phyloP scores from a whole-genome alignment of 2,329 filamentous ascomycete genomes.

The Myriosclerotinia duriaeana region DNA sequence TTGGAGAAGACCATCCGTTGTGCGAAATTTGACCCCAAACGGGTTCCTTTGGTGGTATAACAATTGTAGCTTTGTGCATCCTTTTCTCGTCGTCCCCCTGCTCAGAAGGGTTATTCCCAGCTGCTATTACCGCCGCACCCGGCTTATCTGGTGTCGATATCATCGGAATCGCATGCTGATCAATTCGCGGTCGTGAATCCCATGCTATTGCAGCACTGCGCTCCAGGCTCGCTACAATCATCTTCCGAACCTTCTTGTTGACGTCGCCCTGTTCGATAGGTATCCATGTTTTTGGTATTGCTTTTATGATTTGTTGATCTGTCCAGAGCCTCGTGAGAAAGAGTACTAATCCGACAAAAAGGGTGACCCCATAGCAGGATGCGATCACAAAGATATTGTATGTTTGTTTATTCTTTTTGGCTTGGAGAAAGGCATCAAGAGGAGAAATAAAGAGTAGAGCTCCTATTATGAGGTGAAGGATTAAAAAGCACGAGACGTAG shows the following conservation, averaged over 20 bases:
- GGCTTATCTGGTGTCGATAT: slow-evolving; percentile 37
- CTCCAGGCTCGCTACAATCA: slow-evolving; percentile 71
- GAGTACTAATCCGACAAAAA: slow-evolving; percentile 69
- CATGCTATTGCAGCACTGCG: slow-evolving; percentile 80
- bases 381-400: slow-evolving; percentile 84
- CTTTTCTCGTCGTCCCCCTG: slow-evolving; percentile 22
- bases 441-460: slow-evolving; percentile 77
- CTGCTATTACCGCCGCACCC: slow-evolving; percentile 31
- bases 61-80: slow-evolving; percentile 30
- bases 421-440: slow-evolving; percentile 76
- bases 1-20: slow-evolving; percentile 82
- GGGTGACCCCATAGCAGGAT: slow-evolving; percentile 71
- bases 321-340: slow-evolving; percentile 85
- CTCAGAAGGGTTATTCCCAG: slow-evolving; percentile 20
- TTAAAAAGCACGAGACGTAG: slow-evolving; percentile 9
- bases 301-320: slow-evolving; percentile 73
- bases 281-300: slow-evolving; percentile 83
- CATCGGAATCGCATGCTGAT: slow-evolving; percentile 37
- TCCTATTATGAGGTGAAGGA: slow-evolving; percentile 58
- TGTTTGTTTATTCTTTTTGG: slow-evolving; percentile 61
- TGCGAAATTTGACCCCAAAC: slow-evolving; percentile 85
- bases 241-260: slow-evolving; percentile 67
- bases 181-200: slow-evolving; percentile 68
- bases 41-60: slow-evolving; percentile 32
- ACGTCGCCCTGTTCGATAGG: slow-evolving; percentile 85